Evolutionary conservation across 2,329 filamentous ascomycete species (phyloP).

Genomic region (Reticulascus tulasneorum): DNA sequence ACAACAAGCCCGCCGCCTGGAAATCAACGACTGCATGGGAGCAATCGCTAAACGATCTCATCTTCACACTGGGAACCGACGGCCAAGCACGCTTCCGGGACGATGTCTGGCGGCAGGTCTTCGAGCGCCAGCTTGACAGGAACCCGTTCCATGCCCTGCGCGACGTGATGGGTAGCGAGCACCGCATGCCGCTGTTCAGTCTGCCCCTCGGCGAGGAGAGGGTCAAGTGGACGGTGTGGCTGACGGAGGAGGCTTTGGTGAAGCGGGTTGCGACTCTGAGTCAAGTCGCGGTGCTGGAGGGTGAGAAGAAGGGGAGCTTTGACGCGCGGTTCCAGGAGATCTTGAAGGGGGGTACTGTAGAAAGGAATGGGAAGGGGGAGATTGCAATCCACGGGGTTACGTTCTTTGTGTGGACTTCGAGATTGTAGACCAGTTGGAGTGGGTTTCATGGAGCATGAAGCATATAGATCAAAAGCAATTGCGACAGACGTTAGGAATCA

Average conservation of each 20-base stretch:
- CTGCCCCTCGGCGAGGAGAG: slow-evolving; percentile 56
- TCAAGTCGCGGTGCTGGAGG: slow-evolving; percentile 59
- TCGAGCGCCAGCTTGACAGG: slow-evolving; percentile 53
- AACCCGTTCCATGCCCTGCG: slow-evolving; percentile 49
- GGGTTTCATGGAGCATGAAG: too few species aligned
- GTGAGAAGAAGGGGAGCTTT: slow-evolving; percentile 43
- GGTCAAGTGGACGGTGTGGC: slow-evolving; percentile 54
- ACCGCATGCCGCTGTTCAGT: slow-evolving; percentile 46
- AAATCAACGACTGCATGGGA: slow-evolving; percentile 58
- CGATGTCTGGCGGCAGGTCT: slow-evolving; percentile 58
- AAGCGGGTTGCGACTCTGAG: slow-evolving; percentile 62
- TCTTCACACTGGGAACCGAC: slow-evolving; percentile 49
- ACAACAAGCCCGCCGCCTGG: slow-evolving; percentile 60
- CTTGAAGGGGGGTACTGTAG: slow-evolving; percentile 47
- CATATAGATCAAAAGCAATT: too few species aligned
- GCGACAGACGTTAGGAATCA: too few species aligned
- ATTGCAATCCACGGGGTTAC: slow-evolving; percentile 62
- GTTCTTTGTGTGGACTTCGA: slow-evolving; percentile 58
- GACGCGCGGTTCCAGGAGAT: slow-evolving; percentile 49
- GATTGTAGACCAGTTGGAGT: slow-evolving; percentile 25
- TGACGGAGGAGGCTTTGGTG: slow-evolving; percentile 59
- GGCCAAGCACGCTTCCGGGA: slow-evolving; percentile 63
- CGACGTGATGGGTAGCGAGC: slow-evolving; percentile 28
- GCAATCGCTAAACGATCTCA: slow-evolving; percentile 54
- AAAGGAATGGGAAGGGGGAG: slow-evolving; percentile 58